A percentile compares a stretch with the other conserved stretches of the same genome.
These are phyloP conservation scores for Simplicillium aogashimaense DNA, from an alignment of 2,329 filamentous ascomycete genomes.

Conservation along the genomic window DNA sequence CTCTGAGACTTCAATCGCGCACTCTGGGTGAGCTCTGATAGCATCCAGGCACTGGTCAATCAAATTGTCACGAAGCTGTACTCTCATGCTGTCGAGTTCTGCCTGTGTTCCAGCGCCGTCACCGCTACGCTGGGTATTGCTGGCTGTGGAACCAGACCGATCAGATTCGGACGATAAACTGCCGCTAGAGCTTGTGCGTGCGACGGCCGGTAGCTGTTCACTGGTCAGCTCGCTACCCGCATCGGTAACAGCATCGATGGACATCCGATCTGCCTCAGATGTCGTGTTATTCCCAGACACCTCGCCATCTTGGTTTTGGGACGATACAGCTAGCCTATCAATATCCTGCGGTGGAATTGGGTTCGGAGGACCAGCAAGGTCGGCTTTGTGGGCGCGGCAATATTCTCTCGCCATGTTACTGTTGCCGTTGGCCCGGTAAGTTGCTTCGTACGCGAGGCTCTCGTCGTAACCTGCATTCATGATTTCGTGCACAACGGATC, in stretches of 20 bases:
- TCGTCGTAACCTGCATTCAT: constrained; percentile 29
- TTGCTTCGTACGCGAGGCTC: constrained; percentile 63
- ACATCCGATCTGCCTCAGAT: constrained; percentile 26
- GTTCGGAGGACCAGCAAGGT: constrained; percentile 50
- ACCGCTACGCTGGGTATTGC: constrained; percentile 2
- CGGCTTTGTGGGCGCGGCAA: constrained; percentile 52
- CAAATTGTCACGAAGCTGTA: constrained; percentile 61
- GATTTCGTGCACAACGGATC: constrained; percentile 20
- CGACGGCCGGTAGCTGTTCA: constrained; percentile 10
- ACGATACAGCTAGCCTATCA: constrained; percentile 21
- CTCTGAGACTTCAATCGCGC: constrained; percentile 85
- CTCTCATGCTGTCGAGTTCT: constrained; percentile 67
- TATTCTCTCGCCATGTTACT: constrained; percentile 58
- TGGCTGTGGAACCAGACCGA: constrained; percentile 5
- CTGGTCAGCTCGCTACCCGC: constrained; percentile 18
- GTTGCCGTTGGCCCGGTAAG: constrained; percentile 72
- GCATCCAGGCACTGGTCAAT: constrained; percentile 89
- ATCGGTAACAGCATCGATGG: constrained; percentile 21
- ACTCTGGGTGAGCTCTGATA: constrained; percentile 75
- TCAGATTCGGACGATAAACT: constrained; percentile 5
- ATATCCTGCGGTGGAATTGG: constrained; percentile 56
- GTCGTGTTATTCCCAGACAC: constrained; percentile 11
- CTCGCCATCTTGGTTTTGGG: constrained; percentile 14
- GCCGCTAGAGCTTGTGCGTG: constrained; percentile 11
- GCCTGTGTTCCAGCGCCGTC: constrained; percentile 9